Base-by-base conservation (phyloP, 148 eudicot species). In the Euryodendron excelsum region DNA sequence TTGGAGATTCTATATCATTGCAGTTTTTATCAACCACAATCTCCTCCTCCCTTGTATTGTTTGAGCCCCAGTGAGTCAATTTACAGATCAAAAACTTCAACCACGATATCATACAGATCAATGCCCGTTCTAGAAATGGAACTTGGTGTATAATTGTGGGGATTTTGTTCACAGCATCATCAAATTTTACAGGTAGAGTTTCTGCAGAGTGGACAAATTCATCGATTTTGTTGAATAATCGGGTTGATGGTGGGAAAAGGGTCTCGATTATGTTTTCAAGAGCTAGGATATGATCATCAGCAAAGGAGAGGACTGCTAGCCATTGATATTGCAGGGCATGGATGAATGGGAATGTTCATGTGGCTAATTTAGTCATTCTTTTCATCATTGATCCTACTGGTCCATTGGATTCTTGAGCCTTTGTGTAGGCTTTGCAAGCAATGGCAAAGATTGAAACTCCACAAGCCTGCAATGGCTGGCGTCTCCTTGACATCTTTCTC, bases 21-120 rank as follows among this genome's bases (percentile, higher is more conserved):
- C 58, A 55, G 50, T 72, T 83, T 1, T 77, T 77, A 58, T 92
- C 97, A 30, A 88, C 79, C 72, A 31, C 68, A 11, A 92, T 90
- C 45, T 90, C 97, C 84, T 88, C 90, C 82, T 90, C 93, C 70
- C 58, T 82, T 0, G 84, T 72, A 45, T 78, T 52, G 25, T 85
- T 76, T 30, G 71, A 65, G 63, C 85, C 82, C 84, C 86, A 82
- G 25, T 36, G 68, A 60, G 76, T 74, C 81, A 84, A 79, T 15
- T 30, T 36, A 4, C 79, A 76, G 18, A 84, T 62, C 23, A 85
- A 3, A 60, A 87, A 74, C 31, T 84, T 82, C 56, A 88, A 63
- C 88, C 86, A 85, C 30, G 85, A 76, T 15, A 87, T 80, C 11
- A 73, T 56, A 56, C 25, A 68, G 14, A 48, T 25, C 48, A 83